Base-by-base conservation (phyloP, 805 yeast species). In the Lipomyces sp. region DNA sequence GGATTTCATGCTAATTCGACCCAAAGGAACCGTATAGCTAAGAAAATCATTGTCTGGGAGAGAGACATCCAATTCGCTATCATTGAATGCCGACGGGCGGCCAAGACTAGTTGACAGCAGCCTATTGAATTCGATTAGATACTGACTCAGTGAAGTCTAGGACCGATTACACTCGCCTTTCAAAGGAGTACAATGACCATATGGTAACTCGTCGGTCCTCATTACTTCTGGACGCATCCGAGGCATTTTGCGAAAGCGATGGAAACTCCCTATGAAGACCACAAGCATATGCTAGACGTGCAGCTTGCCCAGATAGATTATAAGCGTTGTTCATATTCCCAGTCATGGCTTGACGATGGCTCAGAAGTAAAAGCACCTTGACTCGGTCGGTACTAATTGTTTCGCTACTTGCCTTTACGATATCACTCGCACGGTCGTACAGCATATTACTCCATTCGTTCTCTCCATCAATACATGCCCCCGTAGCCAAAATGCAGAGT, bases 211-310 rank as follows among this genome's bases (percentile, higher is more conserved):
- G 62, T 5, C 70, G 51, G 39, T 67, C 70, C 15, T 60, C 62
- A 24, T 53, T 59, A 35, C 59, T 59, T 6, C 39, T 53, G 2
- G 65, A 34, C 2, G 60, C 63, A 54, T 64, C 63, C 2, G 60
- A 37, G n/a, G 70, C 42, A 51, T 62, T 58, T 29, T 61, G 54
- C 6, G 70, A 67, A 10, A 67, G 55, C 7, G 65, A 57, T 5
- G 70, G 69, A 48, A 67, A 67, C 29, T 67, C 70, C 10, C 70
- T 59, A 42, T 67, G 70, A 24, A 67, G 50, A 1, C 70, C 70
- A 59, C 68, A 67, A 2, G 70, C 69, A 57, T 64, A 67, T 8
- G 69, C 69, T 11, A 67, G 35, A 4, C 70, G 60, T 6, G 64
- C 70, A 13, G 60, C 69, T 35, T 64, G 66, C 11, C 70, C 70